Evolutionary conservation across 2,329 filamentous ascomycete genomes (phyloP).

Genomic region (Aspergillus calidoustus): DNA sequence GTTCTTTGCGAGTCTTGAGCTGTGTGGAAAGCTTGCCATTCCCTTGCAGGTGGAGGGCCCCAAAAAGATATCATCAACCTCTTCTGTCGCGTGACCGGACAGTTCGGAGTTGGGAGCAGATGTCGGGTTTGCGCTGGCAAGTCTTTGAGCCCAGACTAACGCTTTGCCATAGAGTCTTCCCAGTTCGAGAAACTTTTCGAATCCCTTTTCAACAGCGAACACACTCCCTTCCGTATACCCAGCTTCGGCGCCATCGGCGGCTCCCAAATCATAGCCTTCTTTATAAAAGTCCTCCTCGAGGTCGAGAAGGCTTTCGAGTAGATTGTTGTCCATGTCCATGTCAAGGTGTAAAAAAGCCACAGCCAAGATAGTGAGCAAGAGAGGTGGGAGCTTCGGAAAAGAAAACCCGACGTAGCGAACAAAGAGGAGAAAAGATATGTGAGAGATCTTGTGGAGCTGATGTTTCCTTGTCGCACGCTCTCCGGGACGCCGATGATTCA

Average conservation of each 20-base stretch:
- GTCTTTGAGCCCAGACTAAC: conserved; percentile 79
- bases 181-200: conserved; percentile 85
- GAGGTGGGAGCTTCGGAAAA: not conserved
- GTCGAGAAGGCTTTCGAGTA: conserved; percentile 62
- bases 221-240: conserved; percentile 87
- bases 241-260: conserved; percentile 73
- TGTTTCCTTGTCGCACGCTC: conserved; percentile 1
- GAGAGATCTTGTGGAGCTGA: conserved; percentile 54
- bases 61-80: conserved; percentile 23
- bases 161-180: conserved; percentile 79
- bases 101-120: conserved; percentile 3
- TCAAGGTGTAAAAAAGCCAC: conserved; percentile 15
- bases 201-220: conserved; percentile 89
- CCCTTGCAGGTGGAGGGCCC: conserved; percentile 35
- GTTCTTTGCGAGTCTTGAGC: conserved; percentile 75
- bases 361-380: not conserved
- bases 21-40: conserved; percentile 57
- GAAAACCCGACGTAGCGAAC: not conserved
- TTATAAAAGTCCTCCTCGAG: conserved; percentile 75
- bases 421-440: conserved; percentile 61
- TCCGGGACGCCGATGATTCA: conserved; percentile 24
- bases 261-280: conserved; percentile 77
- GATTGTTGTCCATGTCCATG: conserved; percentile 53
- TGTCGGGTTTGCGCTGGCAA: conserved; percentile 43
- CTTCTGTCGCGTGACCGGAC: conserved; percentile 20